Conservation (phyloP, 768 basidiomycete genomes). For the Rhodotorula graminis region DNA sequence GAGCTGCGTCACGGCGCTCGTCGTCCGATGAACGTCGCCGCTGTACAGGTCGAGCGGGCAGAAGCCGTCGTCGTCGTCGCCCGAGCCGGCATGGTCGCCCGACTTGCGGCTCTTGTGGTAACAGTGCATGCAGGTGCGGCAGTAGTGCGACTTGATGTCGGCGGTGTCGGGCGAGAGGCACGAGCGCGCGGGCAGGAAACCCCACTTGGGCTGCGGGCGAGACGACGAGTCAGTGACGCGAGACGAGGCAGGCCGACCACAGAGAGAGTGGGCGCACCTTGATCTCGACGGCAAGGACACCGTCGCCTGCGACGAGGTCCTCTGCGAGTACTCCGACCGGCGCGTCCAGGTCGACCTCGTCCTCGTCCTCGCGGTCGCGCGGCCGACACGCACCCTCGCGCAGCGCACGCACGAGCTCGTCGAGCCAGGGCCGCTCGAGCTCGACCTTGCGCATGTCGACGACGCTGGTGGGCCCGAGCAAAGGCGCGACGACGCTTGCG, state of each 20-base stretch:
- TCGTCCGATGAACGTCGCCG: slow-evolving; percentile 57
- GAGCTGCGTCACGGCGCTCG: slow-evolving; percentile 62
- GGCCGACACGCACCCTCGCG: slow-evolving; percentile 57
- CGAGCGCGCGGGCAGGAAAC: slow-evolving; percentile 66
- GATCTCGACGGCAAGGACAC: slow-evolving; percentile 71
- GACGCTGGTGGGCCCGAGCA: slow-evolving; percentile 62
- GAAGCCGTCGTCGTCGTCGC: slow-evolving; percentile 50
- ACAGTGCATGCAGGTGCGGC: slow-evolving; percentile 88
- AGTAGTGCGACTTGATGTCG: slow-evolving; percentile 63
- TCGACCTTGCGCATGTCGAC: slow-evolving; percentile 47
- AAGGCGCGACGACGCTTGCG: slow-evolving; percentile 57
- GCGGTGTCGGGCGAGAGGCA: slow-evolving; percentile 61
- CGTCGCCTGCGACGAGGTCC: slow-evolving; percentile 62
- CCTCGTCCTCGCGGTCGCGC: slow-evolving; percentile 54
- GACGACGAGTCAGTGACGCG: neutral
- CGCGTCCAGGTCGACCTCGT: slow-evolving; percentile 58
- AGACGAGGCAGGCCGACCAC: too few species aligned
- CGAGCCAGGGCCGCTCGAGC: slow-evolving; percentile 57
- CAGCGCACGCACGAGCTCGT: slow-evolving; percentile 51
- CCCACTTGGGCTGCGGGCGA: slow-evolving; percentile 83
- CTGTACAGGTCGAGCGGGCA: slow-evolving; percentile 92
- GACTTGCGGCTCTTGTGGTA: slow-evolving; percentile 49
- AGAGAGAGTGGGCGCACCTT: slow-evolving; percentile 58
- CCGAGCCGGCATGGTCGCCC: neutral
- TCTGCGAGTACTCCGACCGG: slow-evolving; percentile 68